Evolutionary conservation across 2,329 filamentous ascomycete species (phyloP).

Genomic region (Alternaria novae-zelandiae): DNA sequence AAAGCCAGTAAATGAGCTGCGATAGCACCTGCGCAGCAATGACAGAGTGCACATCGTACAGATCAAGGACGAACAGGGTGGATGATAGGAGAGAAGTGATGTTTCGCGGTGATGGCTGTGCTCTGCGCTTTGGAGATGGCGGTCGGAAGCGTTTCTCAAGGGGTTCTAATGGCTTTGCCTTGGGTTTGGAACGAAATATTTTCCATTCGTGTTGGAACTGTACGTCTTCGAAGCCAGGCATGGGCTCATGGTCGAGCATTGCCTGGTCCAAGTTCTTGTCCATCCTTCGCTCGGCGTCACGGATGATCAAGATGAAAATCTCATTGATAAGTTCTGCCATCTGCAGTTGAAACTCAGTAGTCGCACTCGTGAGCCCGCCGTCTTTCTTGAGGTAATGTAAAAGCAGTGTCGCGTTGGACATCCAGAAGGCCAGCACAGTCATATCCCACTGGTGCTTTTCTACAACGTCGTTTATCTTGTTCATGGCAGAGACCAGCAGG

Average conservation of each 20-base stretch:
- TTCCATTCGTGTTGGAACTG: conserved; percentile 99
- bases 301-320: conserved; percentile 96
- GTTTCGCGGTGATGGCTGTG: conserved; percentile 90
- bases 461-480: conserved; percentile 97
- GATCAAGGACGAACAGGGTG: conserved; percentile 92
- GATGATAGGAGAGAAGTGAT: conserved; percentile 95
- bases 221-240: conserved; percentile 95
- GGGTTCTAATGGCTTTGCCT: conserved; percentile 83
- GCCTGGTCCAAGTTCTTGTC: conserved; percentile 93
- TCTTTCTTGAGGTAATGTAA: conserved; percentile 98
- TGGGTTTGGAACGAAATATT: conserved; percentile 88
- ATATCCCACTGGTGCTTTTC: conserved; percentile 98
- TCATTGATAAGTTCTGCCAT: conserved; percentile 95
- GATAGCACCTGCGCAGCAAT: conserved; percentile 91
- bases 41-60: conserved; percentile 99
- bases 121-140: conserved; percentile 89
- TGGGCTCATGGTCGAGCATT: conserved; percentile 97
- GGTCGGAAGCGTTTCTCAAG: conserved; percentile 89
- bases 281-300: conserved; percentile 92
- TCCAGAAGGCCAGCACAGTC: conserved; percentile 99
- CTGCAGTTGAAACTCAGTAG: conserved; percentile 88
- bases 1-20: conserved; percentile 94
- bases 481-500: conserved; percentile 84
- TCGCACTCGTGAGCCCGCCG: conserved; percentile 77
- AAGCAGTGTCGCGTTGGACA: conserved; percentile 94